Base-by-base conservation (phyloP, 83 land plant species). In the Picea abies region DNA sequence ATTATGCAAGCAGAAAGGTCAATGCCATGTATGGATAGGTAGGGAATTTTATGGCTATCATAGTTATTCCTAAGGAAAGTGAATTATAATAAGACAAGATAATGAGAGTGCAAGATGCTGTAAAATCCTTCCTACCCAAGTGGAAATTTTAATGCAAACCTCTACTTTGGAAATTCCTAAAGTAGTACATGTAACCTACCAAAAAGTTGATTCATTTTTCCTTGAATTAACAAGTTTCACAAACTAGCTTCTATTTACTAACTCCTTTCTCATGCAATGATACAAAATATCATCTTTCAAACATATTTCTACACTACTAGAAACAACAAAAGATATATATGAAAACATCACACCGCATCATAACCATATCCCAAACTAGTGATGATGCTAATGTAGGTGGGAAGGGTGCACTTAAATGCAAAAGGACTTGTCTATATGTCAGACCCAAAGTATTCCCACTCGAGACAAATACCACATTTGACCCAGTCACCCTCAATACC, bases 61-160 rank as follows among this genome's bases (percentile, higher is more conserved):
- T 29, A 29, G 29, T 29, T 29, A 29, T 29, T 29, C 29, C 29
- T 29, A 29, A 29, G 29, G 0, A 29, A 29, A 29, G 29, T 0
- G 29, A 29, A 29, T 29, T 29, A 29, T 29, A 29, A 29, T 29
- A 29, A 29, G 29, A 0, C 29, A 29, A 56, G 95, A 88, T 44
- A 84, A 73, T 25, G 93, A 97, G 15, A 90, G 91, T 23, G 99
- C 95, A 71, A 98, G 90, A 86, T 98, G 99, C 69, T 94, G 86
- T 84, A 98, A 83, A 76, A 96, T 93, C 99, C 96, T 97, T 11
- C 87, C 95, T 68, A 93, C 99, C 99, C 99, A 98, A 81, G 92
- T 66, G 19, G 99, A 89, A 80, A 91, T 88, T 79, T 91, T 96
- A 78, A 94, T 80, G 78, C 86, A 83, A 82, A 93, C 92, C 91